Evolutionary conservation across 1,284 basidiomycete genomes (phyloP).

Genomic region (Ustilago nuda): DNA sequence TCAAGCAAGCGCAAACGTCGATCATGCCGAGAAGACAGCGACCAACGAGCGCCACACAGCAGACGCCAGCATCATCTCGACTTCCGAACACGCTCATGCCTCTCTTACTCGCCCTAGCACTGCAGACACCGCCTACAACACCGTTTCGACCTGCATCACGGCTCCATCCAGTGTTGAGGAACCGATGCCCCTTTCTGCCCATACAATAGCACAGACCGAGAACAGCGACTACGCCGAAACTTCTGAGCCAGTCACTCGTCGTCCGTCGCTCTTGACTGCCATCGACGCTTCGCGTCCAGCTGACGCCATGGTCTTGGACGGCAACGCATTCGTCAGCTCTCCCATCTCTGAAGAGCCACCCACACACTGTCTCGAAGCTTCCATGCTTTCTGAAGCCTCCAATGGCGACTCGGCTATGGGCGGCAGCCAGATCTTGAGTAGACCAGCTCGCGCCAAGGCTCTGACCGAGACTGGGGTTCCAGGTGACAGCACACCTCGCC

Average conservation of each 20-base stretch:
- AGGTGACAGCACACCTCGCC: conserved; percentile 40
- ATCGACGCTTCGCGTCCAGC: conserved; percentile 21
- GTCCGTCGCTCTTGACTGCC: conserved; percentile 13
- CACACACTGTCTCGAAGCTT: conserved; percentile 16
- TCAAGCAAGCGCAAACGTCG: not conserved
- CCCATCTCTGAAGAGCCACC: conserved; percentile 20
- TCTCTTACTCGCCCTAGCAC: not conserved
- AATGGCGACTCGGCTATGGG: conserved; percentile 13
- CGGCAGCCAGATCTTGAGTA: conserved; percentile 21
- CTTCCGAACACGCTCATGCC: not conserved
- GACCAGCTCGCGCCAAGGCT: conserved; percentile 14
- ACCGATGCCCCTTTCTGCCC: conserved; percentile 27
- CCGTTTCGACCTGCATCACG: not conserved
- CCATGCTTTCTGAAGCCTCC: conserved; percentile 25
- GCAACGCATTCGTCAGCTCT: conserved; percentile 13
- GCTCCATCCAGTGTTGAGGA: conserved; percentile 16
- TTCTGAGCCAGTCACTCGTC: conserved; percentile 1
- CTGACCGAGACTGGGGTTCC: conserved; percentile 12
- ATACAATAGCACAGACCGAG: not conserved
- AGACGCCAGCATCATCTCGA: not conserved
- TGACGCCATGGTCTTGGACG: conserved; percentile 5
- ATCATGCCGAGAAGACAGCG: not conserved
- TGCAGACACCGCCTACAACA: not conserved
- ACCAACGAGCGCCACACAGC: not conserved
- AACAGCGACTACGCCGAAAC: not conserved